phyloP scores from a whole-genome alignment of 129 eudicot genomes.

The Apium graveolens region DNA sequence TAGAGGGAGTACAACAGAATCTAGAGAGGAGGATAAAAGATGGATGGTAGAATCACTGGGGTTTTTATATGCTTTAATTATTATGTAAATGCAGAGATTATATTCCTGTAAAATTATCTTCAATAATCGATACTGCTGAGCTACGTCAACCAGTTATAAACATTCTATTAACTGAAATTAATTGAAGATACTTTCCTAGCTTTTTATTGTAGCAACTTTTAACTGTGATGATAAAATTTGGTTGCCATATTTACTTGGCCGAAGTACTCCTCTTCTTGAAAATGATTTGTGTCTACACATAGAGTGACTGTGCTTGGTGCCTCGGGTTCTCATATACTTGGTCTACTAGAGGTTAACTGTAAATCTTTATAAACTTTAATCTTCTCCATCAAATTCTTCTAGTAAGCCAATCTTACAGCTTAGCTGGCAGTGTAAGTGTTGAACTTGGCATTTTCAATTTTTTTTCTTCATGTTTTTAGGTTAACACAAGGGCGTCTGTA shows the following conservation, averaged over 20 bases:
- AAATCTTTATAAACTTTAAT: not conserved
- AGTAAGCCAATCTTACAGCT: not conserved
- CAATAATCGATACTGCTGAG: not conserved
- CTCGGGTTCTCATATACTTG: not conserved
- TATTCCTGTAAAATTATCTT: not conserved
- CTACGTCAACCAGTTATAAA: not conserved
- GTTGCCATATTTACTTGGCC: no score
- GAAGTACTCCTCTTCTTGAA: no score
- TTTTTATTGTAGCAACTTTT: no score
- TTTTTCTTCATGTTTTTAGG: not conserved
- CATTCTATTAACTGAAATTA: not conserved
- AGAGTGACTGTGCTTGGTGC: not conserved
- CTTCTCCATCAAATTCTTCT: not conserved
- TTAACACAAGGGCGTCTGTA: not conserved
- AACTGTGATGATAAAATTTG: no score
- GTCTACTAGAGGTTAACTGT: not conserved
- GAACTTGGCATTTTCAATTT: not conserved
- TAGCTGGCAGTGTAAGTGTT: not conserved
- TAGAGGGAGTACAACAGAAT: not conserved
- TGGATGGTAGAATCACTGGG: not conserved
- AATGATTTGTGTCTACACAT: no score
- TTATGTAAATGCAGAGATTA: not conserved
- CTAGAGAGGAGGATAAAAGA: not conserved
- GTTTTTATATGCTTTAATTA: not conserved
- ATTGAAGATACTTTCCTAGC: not conserved